Conservation (phyloP, 495 filamentous ascomycete genomes). For the Clavariopsis aquatica region DNA sequence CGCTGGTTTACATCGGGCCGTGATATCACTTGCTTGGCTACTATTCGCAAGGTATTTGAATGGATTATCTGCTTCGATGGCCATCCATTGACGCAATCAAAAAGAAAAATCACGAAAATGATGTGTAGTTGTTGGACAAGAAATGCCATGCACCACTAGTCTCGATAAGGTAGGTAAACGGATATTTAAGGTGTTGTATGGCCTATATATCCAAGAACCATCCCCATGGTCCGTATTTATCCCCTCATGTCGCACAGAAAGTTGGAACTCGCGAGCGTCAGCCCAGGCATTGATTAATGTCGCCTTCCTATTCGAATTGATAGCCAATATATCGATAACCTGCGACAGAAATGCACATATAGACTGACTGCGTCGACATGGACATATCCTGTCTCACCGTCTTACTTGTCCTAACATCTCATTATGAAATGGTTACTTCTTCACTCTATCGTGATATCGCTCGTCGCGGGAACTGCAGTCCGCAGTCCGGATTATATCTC, state of each 20-base stretch:
- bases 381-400: neutral
- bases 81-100: too few species aligned
- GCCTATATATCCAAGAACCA: neutral
- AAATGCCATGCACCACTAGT: constrained; percentile 4
- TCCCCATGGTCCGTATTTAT: neutral
- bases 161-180: neutral
- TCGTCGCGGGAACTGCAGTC: neutral
- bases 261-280: neutral
- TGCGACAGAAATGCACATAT: neutral
- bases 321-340: neutral
- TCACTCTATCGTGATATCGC: constrained; percentile 2
- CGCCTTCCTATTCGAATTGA: neutral
- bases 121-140: neutral
- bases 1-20: too few species aligned
- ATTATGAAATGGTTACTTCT: neutral
- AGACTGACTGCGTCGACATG: neutral
- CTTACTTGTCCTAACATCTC: neutral
- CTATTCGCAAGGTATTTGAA: neutral
- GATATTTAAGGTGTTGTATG: neutral
- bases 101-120: neutral
- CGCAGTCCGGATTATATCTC: constrained; percentile 29
- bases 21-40: too few species aligned
- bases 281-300: neutral
- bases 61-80: too few species aligned
- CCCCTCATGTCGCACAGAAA: neutral